Evolutionary conservation across 345 rosid genomes (phyloP).

Genomic region (Populus pruinosa): DNA sequence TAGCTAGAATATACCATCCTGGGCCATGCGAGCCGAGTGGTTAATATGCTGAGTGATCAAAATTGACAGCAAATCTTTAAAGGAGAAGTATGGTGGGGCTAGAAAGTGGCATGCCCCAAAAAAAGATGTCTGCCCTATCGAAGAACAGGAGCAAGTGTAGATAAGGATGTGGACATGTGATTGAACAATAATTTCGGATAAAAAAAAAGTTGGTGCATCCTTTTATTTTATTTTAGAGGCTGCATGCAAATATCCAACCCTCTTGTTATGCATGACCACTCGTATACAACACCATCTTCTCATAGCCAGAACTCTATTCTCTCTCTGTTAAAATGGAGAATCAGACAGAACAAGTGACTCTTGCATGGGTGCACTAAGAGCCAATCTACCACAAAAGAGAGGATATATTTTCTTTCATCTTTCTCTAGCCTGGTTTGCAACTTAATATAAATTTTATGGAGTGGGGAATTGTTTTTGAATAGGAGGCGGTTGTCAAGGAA

Average conservation of each 20-base stretch:
- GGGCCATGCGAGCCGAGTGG: neutral
- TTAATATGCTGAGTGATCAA: neutral
- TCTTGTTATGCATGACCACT: neutral
- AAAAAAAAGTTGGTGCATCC: neutral
- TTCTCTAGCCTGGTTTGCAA: no score
- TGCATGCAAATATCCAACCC: neutral
- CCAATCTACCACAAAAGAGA: constrained; percentile 63
- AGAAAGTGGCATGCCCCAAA: neutral
- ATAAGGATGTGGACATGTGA: constrained; percentile 17
- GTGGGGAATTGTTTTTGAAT: constrained; percentile 8
- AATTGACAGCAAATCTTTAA: neutral
- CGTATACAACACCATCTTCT: neutral
- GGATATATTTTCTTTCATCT: neutral
- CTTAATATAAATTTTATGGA: neutral
- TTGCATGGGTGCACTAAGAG: constrained; percentile 50
- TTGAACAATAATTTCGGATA: neutral
- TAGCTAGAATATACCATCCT: neutral
- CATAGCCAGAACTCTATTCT: neutral
- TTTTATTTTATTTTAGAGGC: neutral
- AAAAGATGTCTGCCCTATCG: neutral
- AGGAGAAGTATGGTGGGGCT: neutral
- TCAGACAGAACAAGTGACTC: constrained; percentile 27
- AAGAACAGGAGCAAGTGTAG: constrained; percentile 31
- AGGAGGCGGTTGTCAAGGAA: constrained; percentile 65
- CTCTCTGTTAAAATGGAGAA: constrained; percentile 36